Percentiles rank a stretch among this genome's conserved stretches.
phyloP scores from a whole-genome alignment of 306 rosid species.

The Pyrus bretschneideri region DNA sequence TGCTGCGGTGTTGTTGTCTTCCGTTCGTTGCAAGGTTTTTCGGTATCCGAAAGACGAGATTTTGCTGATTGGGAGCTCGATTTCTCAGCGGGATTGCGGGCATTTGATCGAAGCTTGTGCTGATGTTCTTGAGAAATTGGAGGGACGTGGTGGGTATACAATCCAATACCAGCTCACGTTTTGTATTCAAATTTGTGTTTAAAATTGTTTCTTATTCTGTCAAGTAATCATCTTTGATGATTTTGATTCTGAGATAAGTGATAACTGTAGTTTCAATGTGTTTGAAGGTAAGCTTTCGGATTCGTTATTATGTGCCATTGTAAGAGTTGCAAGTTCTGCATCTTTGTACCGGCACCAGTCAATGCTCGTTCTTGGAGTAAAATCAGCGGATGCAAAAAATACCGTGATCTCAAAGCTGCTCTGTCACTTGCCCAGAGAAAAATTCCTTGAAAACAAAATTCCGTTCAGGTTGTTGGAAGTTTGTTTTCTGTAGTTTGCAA shows the following conservation, averaged over 20 bases:
- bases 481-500: neutral
- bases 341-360: slow-evolving; percentile 13
- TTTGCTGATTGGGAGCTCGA: slow-evolving; percentile 29
- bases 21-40: slow-evolving; percentile 21
- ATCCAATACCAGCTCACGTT: neutral
- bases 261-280: neutral
- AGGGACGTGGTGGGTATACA: slow-evolving; percentile 18
- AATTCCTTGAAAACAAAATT: slow-evolving; percentile 3
- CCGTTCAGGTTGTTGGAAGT: slow-evolving; percentile 26
- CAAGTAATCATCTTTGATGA: neutral
- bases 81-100: slow-evolving; percentile 14
- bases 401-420: slow-evolving; percentile 17
- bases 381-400: slow-evolving; percentile 5
- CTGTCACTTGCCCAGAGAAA: slow-evolving; percentile 6
- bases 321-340: slow-evolving; percentile 22
- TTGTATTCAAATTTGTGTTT: neutral
- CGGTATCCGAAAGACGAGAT: slow-evolving; percentile 13
- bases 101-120: slow-evolving; percentile 22
- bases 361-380: slow-evolving; percentile 8
- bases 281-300: slow-evolving; percentile 20
- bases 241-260: neutral
- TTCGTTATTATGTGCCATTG: slow-evolving; percentile 12
- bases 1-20: slow-evolving; percentile 16
- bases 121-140: slow-evolving; percentile 19
- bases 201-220: neutral